A percentile compares a stretch with the other conserved stretches of the same genome.
phyloP scores from a whole-genome alignment of 441 rosid genomes.

The Omphalea diandra region DNA sequence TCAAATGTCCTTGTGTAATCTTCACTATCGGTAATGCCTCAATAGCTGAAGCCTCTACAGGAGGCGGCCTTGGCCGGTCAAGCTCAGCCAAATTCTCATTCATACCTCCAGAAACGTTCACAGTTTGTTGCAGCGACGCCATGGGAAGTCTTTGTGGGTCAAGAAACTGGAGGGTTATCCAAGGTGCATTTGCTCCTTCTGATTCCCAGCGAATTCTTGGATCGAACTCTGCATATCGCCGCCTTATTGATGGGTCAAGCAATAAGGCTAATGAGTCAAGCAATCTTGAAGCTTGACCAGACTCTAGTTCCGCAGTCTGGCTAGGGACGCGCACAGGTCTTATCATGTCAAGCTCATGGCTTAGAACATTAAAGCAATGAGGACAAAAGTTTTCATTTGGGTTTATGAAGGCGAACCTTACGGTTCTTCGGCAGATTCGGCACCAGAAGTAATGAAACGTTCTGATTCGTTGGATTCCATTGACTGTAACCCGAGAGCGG shows the following conservation, averaged over 20 bases:
- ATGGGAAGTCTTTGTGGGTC: conserved; percentile 14
- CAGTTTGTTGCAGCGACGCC: neutral
- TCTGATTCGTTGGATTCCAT: conserved; percentile 56
- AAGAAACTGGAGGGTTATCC: conserved; percentile 58
- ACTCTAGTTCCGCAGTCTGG: conserved; percentile 14
- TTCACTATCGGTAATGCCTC: conserved; percentile 45
- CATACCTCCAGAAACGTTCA: neutral
- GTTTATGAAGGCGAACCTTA: conserved; percentile 44
- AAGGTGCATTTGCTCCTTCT: conserved; percentile 33
- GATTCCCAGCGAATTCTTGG: conserved; percentile 41
- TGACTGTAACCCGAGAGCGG: conserved; percentile 48
- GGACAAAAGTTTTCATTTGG: conserved; percentile 49
- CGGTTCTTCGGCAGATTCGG: conserved; percentile 48
- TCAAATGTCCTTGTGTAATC: conserved; percentile 36
- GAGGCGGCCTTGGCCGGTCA: conserved; percentile 47
- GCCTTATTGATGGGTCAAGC: conserved; percentile 24
- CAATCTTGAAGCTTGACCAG: conserved; percentile 16
- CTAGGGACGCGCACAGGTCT: too few species aligned
- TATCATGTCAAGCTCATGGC: too few species aligned
- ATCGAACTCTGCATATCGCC: conserved; percentile 3
- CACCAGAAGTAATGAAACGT: conserved; percentile 72
- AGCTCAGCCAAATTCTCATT: conserved; percentile 27
- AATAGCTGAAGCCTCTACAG: conserved; percentile 42
- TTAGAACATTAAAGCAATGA: conserved; percentile 42
- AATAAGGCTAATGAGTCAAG: conserved; percentile 27